Evolutionary conservation across 495 filamentous ascomycete species (phyloP), one percentile per base, ranked within the genome.

Genomic region (Hypoxylon intermedium): DNA sequence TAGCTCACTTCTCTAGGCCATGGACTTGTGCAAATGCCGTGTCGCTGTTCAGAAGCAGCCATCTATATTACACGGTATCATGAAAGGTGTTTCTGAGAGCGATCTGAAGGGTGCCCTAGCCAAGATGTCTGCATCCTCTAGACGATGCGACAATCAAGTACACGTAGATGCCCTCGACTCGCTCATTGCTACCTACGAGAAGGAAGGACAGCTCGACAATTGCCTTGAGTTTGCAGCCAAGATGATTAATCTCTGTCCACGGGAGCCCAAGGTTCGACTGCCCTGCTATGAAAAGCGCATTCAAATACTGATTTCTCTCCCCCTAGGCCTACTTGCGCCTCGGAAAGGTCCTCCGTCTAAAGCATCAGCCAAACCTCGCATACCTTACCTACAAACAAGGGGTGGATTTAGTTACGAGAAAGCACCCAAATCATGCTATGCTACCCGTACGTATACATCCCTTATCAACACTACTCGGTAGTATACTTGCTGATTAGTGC

Each of bases 311-410:
- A 65, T 18, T 1, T 24, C 50, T 42, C 3, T 44, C 20, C 16
- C 12, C 16, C 12, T 47, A 65, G 62, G 46, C 38, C 6, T 60
- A 52, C 26, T 43, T 65, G 30, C 62, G 62, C 20, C 37, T 65
- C 2, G 62, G 55, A 19, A 65, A 65, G 51, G 20, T 65, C 6
- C 51, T 65, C 44, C 52, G 62, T 2, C 19, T 60, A 19, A 50
- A 48, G 28, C 7, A 40, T 5, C 20, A 55, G 19, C 45, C 30
- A 11, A 52, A 20, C 3, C 52, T 49, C 2, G 68, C 68, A 0
- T 67, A 54, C 34, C 31, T 50, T 9, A 56, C 33, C 15, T 68
- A 71, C 48, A 64, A 60, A 31, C 65, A 66, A 48, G 68, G 68
- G 1, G 54, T 68, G 6, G 58, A 66, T 26, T 52, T 71, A 9